Percentiles rank a stretch among this genome's conserved stretches.
Evolutionary conservation across 495 filamentous ascomycete genomes (phyloP).

Genomic region (Penicillium simplicissimum): DNA sequence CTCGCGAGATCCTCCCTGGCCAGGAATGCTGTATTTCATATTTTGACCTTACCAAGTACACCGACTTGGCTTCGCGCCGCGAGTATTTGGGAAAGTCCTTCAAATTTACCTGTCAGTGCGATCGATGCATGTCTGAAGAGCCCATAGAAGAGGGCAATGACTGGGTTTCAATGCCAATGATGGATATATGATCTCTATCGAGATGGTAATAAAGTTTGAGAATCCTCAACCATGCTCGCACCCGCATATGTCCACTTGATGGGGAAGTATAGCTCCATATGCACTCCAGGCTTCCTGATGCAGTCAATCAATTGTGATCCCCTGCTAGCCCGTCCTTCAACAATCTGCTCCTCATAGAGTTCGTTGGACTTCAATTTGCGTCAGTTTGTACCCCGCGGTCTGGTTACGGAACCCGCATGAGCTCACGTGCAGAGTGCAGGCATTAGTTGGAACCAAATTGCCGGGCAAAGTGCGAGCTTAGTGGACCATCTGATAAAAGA

Average conservation of each 20-base stretch:
- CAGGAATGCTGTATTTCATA: conserved; percentile 48
- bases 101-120: conserved; percentile 36
- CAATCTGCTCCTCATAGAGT: too few relatives aligned
- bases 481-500: too few relatives aligned
- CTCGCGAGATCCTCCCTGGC: conserved; percentile 34
- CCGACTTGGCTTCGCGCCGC: conserved; percentile 26
- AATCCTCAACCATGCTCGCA: not conserved
- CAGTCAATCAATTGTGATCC: too few relatives aligned
- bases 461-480: not conserved
- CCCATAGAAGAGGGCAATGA: conserved; percentile 8
- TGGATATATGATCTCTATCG: conserved; percentile 8
- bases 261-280: not conserved
- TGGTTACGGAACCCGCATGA: conserved; percentile 16
- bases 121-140: conserved; percentile 35
- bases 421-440: not conserved
- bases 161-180: conserved; percentile 23
- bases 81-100: conserved; percentile 36
- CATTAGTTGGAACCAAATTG: not conserved
- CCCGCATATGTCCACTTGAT: not conserved
- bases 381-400: not conserved
- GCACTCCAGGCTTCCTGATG: too few relatives aligned
- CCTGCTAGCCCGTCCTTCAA: too few relatives aligned
- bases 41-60: conserved; percentile 35
- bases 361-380: not conserved
- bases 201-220: too few relatives aligned